Conservation (phyloP, 805 yeast genomes). For the Huiozyma naganishii region DNA sequence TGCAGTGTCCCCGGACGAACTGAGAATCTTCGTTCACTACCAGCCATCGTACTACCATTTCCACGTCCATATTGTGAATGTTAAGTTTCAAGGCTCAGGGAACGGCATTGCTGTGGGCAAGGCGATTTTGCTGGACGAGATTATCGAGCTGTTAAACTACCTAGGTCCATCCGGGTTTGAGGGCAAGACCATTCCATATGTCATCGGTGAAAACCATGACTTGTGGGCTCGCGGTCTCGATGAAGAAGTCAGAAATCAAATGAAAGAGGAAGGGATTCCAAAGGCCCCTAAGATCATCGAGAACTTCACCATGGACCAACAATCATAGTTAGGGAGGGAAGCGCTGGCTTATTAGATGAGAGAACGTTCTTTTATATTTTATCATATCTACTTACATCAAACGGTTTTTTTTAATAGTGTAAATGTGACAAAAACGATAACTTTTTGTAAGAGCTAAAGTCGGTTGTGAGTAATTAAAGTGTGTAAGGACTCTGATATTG, state of each 20-base stretch:
- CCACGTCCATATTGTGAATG: slow-evolving; percentile 82
- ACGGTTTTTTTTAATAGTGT: too few relatives aligned
- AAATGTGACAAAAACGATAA: too few relatives aligned
- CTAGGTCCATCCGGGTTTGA: slow-evolving; percentile 47
- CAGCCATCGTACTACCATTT: slow-evolving; percentile 96
- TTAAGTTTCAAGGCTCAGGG: slow-evolving; percentile 58
- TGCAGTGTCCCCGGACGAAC: slow-evolving; percentile 38
- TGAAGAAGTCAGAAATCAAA: slow-evolving; percentile 18
- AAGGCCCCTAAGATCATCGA: slow-evolving; percentile 7
- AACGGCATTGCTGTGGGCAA: slow-evolving; percentile 66
- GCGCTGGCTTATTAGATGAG: too few relatives aligned
- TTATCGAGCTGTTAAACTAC: slow-evolving; percentile 58
- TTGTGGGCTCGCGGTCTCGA: slow-evolving; percentile 43
- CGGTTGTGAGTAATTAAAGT: too few relatives aligned
- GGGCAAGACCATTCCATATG: slow-evolving; percentile 49
- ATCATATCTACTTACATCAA: too few relatives aligned
- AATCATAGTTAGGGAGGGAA: too few relatives aligned
- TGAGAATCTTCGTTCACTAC: slow-evolving; percentile 79
- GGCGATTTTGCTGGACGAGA: slow-evolving; percentile 71
- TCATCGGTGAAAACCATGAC: slow-evolving; percentile 68
- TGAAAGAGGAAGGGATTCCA: slow-evolving; percentile 23
- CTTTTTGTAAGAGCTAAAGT: too few relatives aligned
- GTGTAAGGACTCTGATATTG: too few relatives aligned
- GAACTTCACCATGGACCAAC: neutral
- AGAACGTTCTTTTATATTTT: too few relatives aligned